Evolutionary conservation across 257 asterid genomes (phyloP).

Genomic region (Solanum lycopersicoides): DNA sequence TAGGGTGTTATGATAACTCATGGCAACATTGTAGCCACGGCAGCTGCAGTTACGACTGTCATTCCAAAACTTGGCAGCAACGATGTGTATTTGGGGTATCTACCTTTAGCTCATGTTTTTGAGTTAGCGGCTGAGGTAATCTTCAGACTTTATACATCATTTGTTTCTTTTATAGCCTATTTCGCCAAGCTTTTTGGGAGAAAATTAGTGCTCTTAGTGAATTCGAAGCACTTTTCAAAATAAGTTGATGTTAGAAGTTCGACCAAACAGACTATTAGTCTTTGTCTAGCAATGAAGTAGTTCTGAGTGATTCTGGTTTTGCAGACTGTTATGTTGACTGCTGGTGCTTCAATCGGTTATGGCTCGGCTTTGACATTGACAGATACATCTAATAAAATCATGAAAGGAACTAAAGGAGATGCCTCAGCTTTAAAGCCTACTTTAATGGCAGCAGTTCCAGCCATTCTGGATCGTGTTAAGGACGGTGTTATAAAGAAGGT

Average conservation of each 20-base stretch:
- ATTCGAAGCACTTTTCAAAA: background rate
- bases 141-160: background rate
- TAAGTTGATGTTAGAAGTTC: background rate
- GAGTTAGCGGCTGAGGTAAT: constrained; percentile 93
- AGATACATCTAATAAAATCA: constrained; percentile 82
- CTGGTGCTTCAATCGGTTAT: constrained; percentile 75
- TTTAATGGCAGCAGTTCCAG: constrained; percentile 83
- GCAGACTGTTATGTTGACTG: constrained; percentile 76
- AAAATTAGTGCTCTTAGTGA: background rate
- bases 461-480: constrained; percentile 86
- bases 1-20: constrained; percentile 98
- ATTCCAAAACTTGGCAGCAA: constrained; percentile 56
- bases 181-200: background rate
- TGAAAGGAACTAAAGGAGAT: constrained; percentile 86
- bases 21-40: constrained; percentile 83
- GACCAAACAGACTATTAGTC: background rate
- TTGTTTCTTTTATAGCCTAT: background rate
- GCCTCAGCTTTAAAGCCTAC: constrained; percentile 71
- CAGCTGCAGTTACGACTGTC: constrained; percentile 89
- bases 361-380: constrained; percentile 82
- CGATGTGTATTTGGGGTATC: constrained; percentile 75
- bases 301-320: constrained; percentile 16
- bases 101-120: constrained; percentile 92
- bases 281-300: background rate
- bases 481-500: constrained; percentile 92